phyloP scores from a whole-genome alignment of 2,329 filamentous ascomycete species.

The Cercospora citrullina region DNA sequence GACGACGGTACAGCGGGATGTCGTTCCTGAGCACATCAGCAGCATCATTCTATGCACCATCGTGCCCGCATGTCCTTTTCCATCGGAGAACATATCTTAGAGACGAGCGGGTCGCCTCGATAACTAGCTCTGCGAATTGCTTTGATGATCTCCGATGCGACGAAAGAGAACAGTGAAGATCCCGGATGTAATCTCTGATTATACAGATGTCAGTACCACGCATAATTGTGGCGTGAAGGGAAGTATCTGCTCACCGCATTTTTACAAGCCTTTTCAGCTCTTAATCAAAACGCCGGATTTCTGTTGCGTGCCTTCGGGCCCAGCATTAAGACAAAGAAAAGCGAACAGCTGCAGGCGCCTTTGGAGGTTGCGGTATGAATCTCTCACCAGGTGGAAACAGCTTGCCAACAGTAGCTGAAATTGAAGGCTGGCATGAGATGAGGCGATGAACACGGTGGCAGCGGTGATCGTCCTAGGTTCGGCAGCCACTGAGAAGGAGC shows the following conservation, averaged over 20 bases:
- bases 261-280: background rate
- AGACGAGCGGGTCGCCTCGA: background rate
- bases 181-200: background rate
- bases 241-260: background rate
- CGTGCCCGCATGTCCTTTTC: background rate
- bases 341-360: background rate
- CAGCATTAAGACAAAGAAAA: background rate
- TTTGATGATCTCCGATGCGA: background rate
- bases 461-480: background rate
- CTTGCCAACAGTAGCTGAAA: background rate
- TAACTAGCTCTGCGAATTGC: background rate
- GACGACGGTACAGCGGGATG: background rate
- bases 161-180: background rate
- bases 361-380: background rate
- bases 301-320: background rate
- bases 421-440: background rate
- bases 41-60: background rate
- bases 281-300: background rate
- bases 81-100: background rate
- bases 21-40: background rate
- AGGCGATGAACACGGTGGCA: background rate
- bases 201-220: background rate
- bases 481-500: background rate
- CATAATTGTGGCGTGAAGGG: background rate
- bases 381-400: background rate